Conservation (phyloP, 2,329 filamentous ascomycete genomes). For the Fusarium humuli region DNA sequence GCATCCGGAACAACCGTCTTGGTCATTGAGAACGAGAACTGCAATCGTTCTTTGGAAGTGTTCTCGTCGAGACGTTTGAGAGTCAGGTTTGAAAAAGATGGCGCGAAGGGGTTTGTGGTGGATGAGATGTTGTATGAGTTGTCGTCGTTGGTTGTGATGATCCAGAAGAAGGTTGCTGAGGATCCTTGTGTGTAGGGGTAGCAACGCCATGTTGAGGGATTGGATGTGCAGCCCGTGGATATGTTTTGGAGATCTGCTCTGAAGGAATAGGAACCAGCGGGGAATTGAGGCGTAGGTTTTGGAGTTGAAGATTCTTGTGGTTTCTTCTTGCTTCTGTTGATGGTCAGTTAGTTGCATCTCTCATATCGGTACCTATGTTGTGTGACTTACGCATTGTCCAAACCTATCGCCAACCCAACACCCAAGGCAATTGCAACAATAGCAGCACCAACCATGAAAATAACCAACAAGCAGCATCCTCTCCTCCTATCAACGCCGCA, state of each 20-base stretch:
- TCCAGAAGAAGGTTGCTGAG: conserved; percentile 70
- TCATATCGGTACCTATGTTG: background rate
- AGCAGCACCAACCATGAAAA: conserved; percentile 48
- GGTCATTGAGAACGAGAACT: conserved; percentile 65
- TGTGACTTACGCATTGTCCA: conserved; percentile 52
- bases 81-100: conserved; percentile 65
- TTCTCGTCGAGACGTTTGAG: conserved; percentile 62
- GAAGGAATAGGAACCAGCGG: conserved; percentile 71
- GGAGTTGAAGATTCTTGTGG: conserved; percentile 10
- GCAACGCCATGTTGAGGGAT: conserved; percentile 70
- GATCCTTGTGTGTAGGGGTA: conserved; percentile 62
- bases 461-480: conserved; percentile 51
- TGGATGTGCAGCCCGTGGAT: conserved; percentile 67
- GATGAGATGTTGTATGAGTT: conserved; percentile 66
- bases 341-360: conserved; percentile 8
- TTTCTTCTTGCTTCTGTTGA: conserved; percentile 4
- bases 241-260: conserved; percentile 67
- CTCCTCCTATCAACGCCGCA: conserved; percentile 25
- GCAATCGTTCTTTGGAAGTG: conserved; percentile 64
- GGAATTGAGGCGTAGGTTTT: conserved; percentile 57
- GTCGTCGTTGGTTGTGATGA: conserved; percentile 59
- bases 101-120: conserved; percentile 65
- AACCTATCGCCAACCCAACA: conserved; percentile 55
- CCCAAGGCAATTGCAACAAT: conserved; percentile 53
- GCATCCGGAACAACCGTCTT: conserved; percentile 64